Base-by-base conservation (phyloP, 1,284 basidiomycete genomes). In the Cutaneotrichosporon arboriforme region DNA sequence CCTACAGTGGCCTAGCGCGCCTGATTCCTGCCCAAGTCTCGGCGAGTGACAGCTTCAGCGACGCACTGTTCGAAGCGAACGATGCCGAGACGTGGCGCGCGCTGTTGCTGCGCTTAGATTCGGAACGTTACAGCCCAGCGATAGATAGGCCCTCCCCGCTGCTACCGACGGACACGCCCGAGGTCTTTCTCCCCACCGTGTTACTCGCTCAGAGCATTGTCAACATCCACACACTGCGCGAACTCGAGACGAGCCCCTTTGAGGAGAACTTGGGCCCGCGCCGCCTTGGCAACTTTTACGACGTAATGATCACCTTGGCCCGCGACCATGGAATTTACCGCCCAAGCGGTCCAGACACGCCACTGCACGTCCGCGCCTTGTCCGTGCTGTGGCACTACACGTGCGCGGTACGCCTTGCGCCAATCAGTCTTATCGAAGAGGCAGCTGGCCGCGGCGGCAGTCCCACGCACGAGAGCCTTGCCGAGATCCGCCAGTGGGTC, bases 61-160 rank as follows among this genome's bases (percentile, higher is more conserved):
- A 56, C 20, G 54, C 54, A 1, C 50, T 56, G 3, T 56, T 56
- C 23, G 54, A 56, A n/a, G 50, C 54, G 1, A 35, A 46, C 21
- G 54, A 56, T 34, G 21, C 54, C 1, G 31, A 56, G 18, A 49
- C 54, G 1, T 56, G 54, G 54, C 46, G 46, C 2, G 13, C 26
- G 0, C 14, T 56, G 31, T 42, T 56, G 13, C 22, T 39, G 10
- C 26, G 26, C 10, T 31, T 10, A 7, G 26, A 31, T 10, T 10
- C 26, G 10, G 10, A 31, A 5, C 26, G 26, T 5, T 31, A 7
- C 26, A 31, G 26, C 26, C 26, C 26, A 31, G 10, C 26, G 10
- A 10, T 31, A 5, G 26, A 10, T n/a, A n/a, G n/a, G n/a, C n/a
- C n/a, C n/a, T n/a, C n/a, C 26, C 7, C 26, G 10, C 7, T 31